These are phyloP conservation scores for Salvia hispanica DNA, from an alignment of 257 asterid species.

Conservation along the genomic window DNA sequence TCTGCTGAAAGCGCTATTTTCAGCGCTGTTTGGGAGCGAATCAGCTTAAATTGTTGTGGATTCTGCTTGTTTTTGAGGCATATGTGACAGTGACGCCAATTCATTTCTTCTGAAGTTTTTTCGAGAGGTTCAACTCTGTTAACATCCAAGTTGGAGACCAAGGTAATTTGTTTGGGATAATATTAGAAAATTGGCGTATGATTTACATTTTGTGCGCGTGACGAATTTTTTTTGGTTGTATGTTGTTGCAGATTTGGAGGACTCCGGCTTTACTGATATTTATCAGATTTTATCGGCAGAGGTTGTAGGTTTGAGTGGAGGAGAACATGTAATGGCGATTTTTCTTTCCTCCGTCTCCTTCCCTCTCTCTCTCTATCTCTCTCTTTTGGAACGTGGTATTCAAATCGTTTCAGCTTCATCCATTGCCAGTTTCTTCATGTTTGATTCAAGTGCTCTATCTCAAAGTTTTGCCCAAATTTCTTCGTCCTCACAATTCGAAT, in stretches of 20 bases:
- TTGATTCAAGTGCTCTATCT: constrained; percentile 14
- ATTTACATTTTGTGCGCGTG: constrained; percentile 26
- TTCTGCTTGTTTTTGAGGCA: constrained; percentile 13
- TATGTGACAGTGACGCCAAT: constrained; percentile 12
- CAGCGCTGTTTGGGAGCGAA: too few relatives aligned
- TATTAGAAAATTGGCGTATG: constrained; percentile 23
- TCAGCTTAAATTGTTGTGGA: constrained; percentile 31
- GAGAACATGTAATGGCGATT: constrained; percentile 36
- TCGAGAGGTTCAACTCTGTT: constrained; percentile 8
- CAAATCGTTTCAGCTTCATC: constrained; percentile 21
- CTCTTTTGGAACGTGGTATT: not conserved
- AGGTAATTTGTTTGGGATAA: constrained; percentile 10
- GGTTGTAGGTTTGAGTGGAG: constrained; percentile 22
- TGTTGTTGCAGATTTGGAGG: constrained; percentile 37
- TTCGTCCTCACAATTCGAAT: not conserved
- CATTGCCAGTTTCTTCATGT: too few relatives aligned
- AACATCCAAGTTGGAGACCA: constrained; percentile 7
- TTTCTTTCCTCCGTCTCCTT: not conserved
- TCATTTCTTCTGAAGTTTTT: constrained; percentile 19
- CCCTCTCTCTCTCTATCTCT: not conserved
- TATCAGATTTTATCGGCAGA: constrained; percentile 16
- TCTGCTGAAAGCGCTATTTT: not conserved
- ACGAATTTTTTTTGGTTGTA: constrained; percentile 6
- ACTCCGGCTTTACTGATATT: constrained; percentile 22
- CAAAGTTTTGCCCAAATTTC: constrained; percentile 8